These are phyloP conservation scores for Podospora bellae-mahoneyi DNA, from an alignment of 495 filamentous ascomycete genomes.

Conservation along the genomic window DNA sequence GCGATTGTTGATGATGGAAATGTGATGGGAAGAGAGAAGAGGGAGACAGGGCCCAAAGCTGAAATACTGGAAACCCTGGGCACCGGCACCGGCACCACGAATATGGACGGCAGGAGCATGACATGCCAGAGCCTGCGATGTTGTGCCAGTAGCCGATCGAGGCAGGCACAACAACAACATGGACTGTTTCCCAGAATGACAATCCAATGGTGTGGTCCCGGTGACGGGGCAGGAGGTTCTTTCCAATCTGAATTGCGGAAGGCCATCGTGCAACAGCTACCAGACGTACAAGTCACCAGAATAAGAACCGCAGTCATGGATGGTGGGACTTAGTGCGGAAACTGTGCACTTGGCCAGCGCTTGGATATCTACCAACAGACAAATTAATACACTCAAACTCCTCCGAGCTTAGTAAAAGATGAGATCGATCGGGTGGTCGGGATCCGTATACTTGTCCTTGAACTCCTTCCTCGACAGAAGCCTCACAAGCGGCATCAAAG, in stretches of 20 bases:
- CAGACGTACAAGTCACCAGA: not conserved
- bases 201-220: not conserved
- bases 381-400: not conserved
- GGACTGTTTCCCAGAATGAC: not conserved
- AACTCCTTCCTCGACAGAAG: slow-evolving; percentile 65
- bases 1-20: slow-evolving; percentile 21
- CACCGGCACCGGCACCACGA: not conserved
- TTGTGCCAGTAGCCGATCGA: not conserved
- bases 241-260: not conserved
- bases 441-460: slow-evolving; percentile 61
- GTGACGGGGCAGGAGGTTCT: not conserved
- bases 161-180: not conserved
- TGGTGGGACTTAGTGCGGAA: not conserved
- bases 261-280: not conserved
- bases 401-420: slow-evolving; percentile 51
- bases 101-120: not conserved
- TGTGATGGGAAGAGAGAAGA: slow-evolving; percentile 10
- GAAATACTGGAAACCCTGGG: not conserved
- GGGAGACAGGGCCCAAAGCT: not conserved
- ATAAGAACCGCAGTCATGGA: not conserved
- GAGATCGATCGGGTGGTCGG: slow-evolving; percentile 50
- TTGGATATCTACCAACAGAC: not conserved
- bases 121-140: not conserved
- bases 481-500: slow-evolving; percentile 67
- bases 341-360: not conserved